Percentiles rank a stretch among this genome's conserved stretches.
These are phyloP conservation scores for Cochlearia excelsa DNA, from an alignment of 345 rosid genomes.

Conservation along the genomic window DNA sequence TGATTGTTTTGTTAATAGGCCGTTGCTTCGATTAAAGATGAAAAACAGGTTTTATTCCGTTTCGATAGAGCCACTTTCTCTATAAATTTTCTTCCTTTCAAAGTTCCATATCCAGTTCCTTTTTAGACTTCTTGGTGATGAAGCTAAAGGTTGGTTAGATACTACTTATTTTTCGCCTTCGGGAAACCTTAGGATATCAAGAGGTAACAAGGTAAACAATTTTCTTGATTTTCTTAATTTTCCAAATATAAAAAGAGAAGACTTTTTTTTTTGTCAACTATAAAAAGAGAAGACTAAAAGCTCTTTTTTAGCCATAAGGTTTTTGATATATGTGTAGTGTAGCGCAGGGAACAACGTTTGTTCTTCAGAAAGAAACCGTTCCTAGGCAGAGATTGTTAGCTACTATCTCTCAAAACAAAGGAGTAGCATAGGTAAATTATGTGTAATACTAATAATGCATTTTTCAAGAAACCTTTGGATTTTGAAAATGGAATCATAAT, in stretches of 20 bases:
- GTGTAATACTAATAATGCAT: background rate
- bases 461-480: too few relatives aligned
- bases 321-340: constrained; percentile 43
- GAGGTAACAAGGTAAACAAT: constrained; percentile 80
- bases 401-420: constrained; percentile 56
- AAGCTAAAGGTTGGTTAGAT: constrained; percentile 94
- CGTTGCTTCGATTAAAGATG: constrained; percentile 66
- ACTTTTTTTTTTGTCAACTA: too few relatives aligned
- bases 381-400: constrained; percentile 75
- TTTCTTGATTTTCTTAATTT: too few relatives aligned
- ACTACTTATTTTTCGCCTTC: constrained; percentile 77
- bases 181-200: constrained; percentile 85
- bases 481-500: too few relatives aligned
- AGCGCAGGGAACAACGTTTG: constrained; percentile 94
- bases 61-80: constrained; percentile 83
- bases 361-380: constrained; percentile 80
- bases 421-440: constrained; percentile 52
- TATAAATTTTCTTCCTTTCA: constrained; percentile 78
- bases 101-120: constrained; percentile 95
- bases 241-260: too few relatives aligned
- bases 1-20: constrained; percentile 45
- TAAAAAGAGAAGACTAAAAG: background rate
- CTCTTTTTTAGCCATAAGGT: constrained; percentile 4
- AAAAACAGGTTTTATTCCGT: constrained; percentile 60
- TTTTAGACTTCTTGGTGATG: constrained; percentile 93